Evolutionary conservation across 2,329 filamentous ascomycete species (phyloP), one percentile per base, ranked within the genome.

Genomic region (Botrytis porri): DNA sequence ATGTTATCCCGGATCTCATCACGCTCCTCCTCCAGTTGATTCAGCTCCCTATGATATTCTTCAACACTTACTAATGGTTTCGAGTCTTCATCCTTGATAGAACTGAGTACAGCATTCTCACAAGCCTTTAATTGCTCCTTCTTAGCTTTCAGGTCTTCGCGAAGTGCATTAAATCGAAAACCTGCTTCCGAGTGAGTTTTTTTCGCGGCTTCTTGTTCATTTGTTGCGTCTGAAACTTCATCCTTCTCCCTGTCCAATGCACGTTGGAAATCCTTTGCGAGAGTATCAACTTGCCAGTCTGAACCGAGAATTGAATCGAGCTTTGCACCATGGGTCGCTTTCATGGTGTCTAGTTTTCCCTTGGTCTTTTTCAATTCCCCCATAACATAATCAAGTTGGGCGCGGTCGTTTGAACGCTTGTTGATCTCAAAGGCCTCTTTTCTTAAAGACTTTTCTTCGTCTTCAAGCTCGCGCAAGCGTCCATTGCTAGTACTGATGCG

Each of bases 391-490:
- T 97, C 93, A 18, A 99, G 86, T 77, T 93, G 91, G 20, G 95
- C 96, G 54, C 94, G 88, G 75, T 97, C 94, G 6, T 91, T 90
- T 9, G 94, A 94, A 73, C 93, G 88, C 73, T 91, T 90, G 3
- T 93, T 97, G 73, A 92, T 93, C 78, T 97, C 92, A 14, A 94
- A 88, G 51, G 98, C 88, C 80, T 98, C 95, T n/a, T 87, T 84
- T 62, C 92, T 91, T 41, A 98, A 86, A 76, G 86, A 89, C 51
- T 92, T 89, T 74, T 88, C 91, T 78, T 92, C 89, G 32, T 88
- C 89, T 78, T 98, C 94, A 2, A 97, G 83, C 61, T 87, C 85
- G 75, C 88, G 88, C 18, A 97, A 84, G 75, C 89, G 87, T 22
- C 85, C 82, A 69, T 93, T 91, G 70, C 90, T 88, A 45, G 88